Conservation (phyloP, 2,329 filamentous ascomycete genomes). For the Ophioceras dolichostomum region DNA sequence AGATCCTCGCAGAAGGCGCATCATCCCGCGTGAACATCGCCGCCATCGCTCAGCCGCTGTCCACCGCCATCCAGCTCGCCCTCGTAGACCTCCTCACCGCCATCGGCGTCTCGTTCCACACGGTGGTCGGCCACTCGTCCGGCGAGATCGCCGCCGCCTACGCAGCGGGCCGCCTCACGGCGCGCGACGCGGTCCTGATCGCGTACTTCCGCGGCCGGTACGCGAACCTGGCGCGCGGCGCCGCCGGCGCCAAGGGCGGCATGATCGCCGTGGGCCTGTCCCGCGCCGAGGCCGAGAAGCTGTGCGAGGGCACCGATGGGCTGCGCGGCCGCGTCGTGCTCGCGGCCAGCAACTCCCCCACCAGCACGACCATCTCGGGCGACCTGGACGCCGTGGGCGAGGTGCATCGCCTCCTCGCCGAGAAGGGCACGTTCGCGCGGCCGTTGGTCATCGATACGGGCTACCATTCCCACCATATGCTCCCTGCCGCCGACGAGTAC, state of each 20-base stretch:
- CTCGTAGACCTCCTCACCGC: constrained; percentile 15
- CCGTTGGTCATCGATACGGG: constrained; percentile 29
- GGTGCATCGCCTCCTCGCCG: constrained; percentile 9
- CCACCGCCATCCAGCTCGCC: constrained; percentile 40
- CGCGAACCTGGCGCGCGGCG: constrained; percentile 11
- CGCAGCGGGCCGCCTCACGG: constrained; percentile 21
- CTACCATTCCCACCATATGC: constrained; percentile 38
- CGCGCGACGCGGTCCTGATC: constrained; percentile 23
- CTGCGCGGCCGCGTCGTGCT: constrained; percentile 16
- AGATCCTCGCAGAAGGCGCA: constrained; percentile 16
- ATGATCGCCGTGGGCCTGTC: constrained; percentile 23
- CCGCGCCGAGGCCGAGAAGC: constrained; percentile 12
- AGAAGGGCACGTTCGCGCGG: constrained; percentile 18
- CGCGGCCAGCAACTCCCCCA: constrained; percentile 18
- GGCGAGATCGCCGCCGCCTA: constrained; percentile 33
- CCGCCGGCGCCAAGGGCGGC: constrained; percentile 9
- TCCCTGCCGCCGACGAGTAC: constrained; percentile 19
- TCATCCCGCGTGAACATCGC: constrained; percentile 21
- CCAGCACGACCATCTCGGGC: constrained; percentile 22
- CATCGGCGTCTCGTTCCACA: constrained; percentile 14
- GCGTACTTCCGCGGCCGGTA: constrained; percentile 27
- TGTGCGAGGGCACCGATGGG: constrained; percentile 9
- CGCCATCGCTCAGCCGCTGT: constrained; percentile 35
- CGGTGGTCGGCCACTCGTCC: constrained; percentile 26
- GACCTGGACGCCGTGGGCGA: constrained; percentile 16